Evolutionary conservation across 179 eudicot species (phyloP).

Genomic region (Camellia oleifera): DNA sequence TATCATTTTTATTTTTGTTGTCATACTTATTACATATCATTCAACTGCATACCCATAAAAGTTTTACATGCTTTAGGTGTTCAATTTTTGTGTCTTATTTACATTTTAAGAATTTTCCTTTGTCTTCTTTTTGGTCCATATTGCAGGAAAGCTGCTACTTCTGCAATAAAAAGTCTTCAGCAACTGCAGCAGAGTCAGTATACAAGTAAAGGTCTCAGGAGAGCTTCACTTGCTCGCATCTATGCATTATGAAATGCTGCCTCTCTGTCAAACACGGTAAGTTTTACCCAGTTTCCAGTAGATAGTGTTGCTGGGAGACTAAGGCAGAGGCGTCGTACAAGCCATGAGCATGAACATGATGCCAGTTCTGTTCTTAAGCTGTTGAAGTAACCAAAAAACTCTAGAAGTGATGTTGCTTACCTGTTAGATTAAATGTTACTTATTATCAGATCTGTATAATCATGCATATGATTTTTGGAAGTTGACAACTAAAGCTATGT

Average conservation of each 20-base stretch:
- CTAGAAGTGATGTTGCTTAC: no score
- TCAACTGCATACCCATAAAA: no score
- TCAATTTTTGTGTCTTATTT: no score
- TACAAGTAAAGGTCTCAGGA: conserved; percentile 61
- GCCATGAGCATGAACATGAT: no score
- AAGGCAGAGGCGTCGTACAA: no score
- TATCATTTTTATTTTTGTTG: no score
- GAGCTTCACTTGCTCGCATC: conserved; percentile 79
- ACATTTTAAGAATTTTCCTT: not conserved
- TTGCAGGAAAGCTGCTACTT: conserved; percentile 42
- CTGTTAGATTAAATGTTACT: no score
- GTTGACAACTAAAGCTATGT: not conserved
- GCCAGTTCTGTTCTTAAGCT: no score
- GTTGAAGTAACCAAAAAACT: no score
- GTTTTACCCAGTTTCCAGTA: conserved; percentile 16
- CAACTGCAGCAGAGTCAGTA: conserved; percentile 45
- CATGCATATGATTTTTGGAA: not conserved
- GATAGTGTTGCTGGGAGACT: not conserved
- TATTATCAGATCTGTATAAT: not conserved
- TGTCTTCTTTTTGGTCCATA: conserved; percentile 9
- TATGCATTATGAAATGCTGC: conserved; percentile 85
- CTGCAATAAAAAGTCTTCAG: conserved; percentile 31
- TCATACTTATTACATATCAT: no score
- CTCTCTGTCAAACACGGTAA: conserved; percentile 73
- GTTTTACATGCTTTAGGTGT: no score